phyloP scores from a whole-genome alignment of 345 rosid genomes.

The Camelina neglecta region DNA sequence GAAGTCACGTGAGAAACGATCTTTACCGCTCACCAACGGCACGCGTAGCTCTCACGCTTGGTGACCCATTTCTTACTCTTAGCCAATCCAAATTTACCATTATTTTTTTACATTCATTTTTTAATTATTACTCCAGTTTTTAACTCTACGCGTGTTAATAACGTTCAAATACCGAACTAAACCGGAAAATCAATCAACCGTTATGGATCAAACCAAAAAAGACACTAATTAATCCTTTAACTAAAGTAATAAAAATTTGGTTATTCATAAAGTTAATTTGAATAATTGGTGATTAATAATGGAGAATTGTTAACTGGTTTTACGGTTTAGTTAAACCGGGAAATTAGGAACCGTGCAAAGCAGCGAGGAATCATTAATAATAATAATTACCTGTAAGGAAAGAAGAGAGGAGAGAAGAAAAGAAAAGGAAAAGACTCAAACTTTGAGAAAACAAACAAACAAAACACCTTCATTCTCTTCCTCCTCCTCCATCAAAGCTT shows the following conservation, averaged over 20 bases:
- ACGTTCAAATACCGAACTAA: slow-evolving; percentile 14
- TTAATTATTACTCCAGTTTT: no score
- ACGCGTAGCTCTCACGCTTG: slow-evolving; percentile 47
- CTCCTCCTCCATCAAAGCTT: slow-evolving; percentile 20
- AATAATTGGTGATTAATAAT: neutral
- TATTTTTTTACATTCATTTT: neutral
- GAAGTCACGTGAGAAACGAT: slow-evolving; percentile 41
- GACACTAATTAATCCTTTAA: neutral
- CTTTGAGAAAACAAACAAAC: slow-evolving; percentile 29
- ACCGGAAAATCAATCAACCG: slow-evolving; percentile 28
- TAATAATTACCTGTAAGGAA: slow-evolving; percentile 11
- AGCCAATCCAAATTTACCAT: slow-evolving; percentile 23
- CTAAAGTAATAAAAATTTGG: neutral
- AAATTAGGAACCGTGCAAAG: slow-evolving; percentile 31
- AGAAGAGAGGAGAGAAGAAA: slow-evolving; percentile 37
- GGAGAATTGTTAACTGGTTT: neutral
- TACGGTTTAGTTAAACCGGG: slow-evolving; percentile 24
- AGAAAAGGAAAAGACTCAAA: slow-evolving; percentile 40
- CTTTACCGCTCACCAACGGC: slow-evolving; percentile 41
- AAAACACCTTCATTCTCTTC: slow-evolving; percentile 35
- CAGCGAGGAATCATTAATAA: neutral
- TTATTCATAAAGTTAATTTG: slow-evolving; percentile 17
- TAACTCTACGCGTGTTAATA: slow-evolving; percentile 18
- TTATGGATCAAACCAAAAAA: neutral
- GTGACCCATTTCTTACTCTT: slow-evolving; percentile 42